phyloP scores from a whole-genome alignment of 2,329 filamentous ascomycete genomes.

The Trichoderma simmonsii region DNA sequence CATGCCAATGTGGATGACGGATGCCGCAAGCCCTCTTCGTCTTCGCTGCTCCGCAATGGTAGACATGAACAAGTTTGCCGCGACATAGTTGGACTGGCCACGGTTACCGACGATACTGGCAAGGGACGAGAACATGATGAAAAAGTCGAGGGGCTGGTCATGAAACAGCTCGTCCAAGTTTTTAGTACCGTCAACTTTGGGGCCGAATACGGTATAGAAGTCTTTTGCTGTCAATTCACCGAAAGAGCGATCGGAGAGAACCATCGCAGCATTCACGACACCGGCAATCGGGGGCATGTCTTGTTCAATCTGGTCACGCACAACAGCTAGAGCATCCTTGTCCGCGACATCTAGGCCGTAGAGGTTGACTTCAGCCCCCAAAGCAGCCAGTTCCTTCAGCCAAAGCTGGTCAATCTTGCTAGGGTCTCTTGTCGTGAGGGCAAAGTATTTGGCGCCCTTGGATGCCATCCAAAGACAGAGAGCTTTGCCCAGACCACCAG shows the following conservation, averaged over 20 bases:
- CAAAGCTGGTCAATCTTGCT: conserved; percentile 22
- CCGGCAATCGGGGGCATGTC: conserved; percentile 36
- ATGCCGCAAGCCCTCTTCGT: conserved; percentile 35
- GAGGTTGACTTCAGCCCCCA: conserved; percentile 13
- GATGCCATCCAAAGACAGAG: conserved; percentile 40
- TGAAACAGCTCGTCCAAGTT: conserved; percentile 33
- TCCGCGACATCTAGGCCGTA: conserved; percentile 37
- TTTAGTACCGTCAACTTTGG: conserved; percentile 38
- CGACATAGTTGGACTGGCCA: conserved; percentile 44
- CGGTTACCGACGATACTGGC: conserved; percentile 28
- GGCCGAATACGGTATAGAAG: conserved; percentile 29
- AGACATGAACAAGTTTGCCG: conserved; percentile 42
- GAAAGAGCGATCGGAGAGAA: conserved; percentile 33
- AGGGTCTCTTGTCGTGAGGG: conserved; percentile 39
- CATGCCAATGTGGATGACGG: conserved; percentile 37
- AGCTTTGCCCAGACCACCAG: conserved; percentile 35
- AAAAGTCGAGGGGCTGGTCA: conserved; percentile 33
- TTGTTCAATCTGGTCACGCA: conserved; percentile 24
- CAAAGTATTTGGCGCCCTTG: conserved; percentile 37
- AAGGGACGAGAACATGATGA: conserved; percentile 34
- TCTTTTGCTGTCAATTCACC: conserved; percentile 30
- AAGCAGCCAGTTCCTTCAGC: not conserved
- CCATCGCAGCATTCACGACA: conserved; percentile 38
- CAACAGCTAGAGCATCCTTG: not conserved
- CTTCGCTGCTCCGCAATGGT: conserved; percentile 36